Conservation (phyloP, 208 protist genomes). For the Angomonas deanei region DNA sequence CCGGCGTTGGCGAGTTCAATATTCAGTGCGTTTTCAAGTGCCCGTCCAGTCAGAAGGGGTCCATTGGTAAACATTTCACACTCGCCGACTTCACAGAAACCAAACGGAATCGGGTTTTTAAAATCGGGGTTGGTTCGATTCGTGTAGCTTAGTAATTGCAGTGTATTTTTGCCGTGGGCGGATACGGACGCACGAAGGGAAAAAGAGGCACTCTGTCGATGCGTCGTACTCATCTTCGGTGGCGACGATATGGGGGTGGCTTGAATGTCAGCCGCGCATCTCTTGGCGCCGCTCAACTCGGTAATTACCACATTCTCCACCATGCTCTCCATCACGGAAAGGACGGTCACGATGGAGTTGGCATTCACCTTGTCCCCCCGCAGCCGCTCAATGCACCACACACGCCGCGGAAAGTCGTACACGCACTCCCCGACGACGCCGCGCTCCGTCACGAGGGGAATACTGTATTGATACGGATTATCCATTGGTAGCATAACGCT, state of each 20-base stretch:
- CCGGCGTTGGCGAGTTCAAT: conserved; percentile 75
- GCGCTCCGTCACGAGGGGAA: conserved; percentile 21
- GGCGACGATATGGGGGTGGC: too few relatives aligned
- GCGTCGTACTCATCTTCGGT: too few relatives aligned
- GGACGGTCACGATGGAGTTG: conserved; percentile 76
- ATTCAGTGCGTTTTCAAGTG: conserved; percentile 48
- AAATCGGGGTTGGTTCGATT: conserved; percentile 33
- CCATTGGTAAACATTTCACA: conserved; percentile 15
- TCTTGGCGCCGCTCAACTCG: neutral
- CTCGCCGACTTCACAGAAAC: conserved; percentile 55
- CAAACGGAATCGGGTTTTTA: conserved; percentile 44
- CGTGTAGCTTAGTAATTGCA: conserved; percentile 43
- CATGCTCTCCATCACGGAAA: conserved; percentile 75
- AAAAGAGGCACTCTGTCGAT: conserved; percentile 29
- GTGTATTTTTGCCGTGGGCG: conserved; percentile 16
- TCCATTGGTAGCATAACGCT: conserved; percentile 34
- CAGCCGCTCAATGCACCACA: conserved; percentile 64
- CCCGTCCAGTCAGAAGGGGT: neutral
- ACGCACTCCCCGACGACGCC: conserved; percentile 55
- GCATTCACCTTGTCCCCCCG: conserved; percentile 59
- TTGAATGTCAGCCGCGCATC: too few relatives aligned
- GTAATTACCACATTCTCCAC: conserved; percentile 28
- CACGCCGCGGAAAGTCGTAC: conserved; percentile 25
- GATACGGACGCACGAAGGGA: conserved; percentile 42
- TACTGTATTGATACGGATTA: conserved; percentile 42